Evolutionary conservation across 108 stramenopile genomes (phyloP), one percentile per base, ranked within the genome.

Genomic region (Fragilaria crotonensis): DNA sequence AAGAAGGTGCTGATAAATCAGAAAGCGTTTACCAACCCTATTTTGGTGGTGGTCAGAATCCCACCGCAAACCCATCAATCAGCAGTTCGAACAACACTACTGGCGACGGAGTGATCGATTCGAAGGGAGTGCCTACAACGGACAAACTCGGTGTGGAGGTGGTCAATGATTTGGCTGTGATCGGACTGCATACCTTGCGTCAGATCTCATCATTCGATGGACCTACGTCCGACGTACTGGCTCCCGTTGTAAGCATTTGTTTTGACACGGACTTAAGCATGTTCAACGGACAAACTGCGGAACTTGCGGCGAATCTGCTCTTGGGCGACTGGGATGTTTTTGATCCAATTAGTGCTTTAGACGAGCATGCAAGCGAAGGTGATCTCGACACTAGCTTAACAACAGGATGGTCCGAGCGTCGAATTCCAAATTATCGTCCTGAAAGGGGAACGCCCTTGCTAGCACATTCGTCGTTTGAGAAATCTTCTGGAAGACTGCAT

Each of bases 191-290:
- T 22, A 33, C 7, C 47, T 53, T 50, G 32, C 68, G 48, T 46
- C 64, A 21, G 25, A 17, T 25, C 11, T 7, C 17, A 57, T 55
- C 25, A 33, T 46, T 57, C 48, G 26, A 27, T 30, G 88, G 79
- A 4, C 75, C 83, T 29, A 68, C 84, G 23, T 80, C 82, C 18
- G 78, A 79, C 22, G 66, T 73, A 31, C 64, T 90, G 5, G 63
- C 84, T 45, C 89, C 89, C 23, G 64, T 74, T 33, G 83, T 90
- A n/a, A 52, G 59, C 21, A 48, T 86, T 19, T 64, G 76, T 21
- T 52, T 45, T 25, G 29, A 57, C 7, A 75, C 69, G 52, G 71
- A 78, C 51, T 28, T 28, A 23, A 53, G 75, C 26, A 54, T 78
- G 4, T 32, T 84, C 18, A 71, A 75, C 41, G 62, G 70, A 23